Conservation (phyloP, 257 asterid genomes). For the Ocimum tenuiflorum region DNA sequence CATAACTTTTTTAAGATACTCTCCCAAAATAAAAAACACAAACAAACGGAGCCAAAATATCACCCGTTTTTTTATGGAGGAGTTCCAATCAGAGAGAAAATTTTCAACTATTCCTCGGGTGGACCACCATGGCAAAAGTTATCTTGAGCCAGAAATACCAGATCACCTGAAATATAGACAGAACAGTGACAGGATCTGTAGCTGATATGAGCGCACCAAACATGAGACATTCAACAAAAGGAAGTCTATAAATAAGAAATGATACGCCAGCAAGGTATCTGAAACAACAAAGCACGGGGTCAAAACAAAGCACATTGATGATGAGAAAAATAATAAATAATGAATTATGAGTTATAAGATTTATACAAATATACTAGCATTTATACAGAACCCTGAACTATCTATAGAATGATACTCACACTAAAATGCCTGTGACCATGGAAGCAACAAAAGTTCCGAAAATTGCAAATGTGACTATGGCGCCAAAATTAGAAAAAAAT, state of each 20-base stretch:
- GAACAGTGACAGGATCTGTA: conserved; percentile 95
- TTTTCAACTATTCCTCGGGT: conserved; percentile 6
- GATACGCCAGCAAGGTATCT: conserved; percentile 84
- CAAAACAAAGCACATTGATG: conserved; percentile 5
- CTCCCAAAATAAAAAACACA: no score
- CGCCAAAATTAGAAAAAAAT: conserved; percentile 95
- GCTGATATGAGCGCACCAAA: conserved; percentile 99
- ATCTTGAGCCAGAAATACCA: conserved; percentile 15
- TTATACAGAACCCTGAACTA: conserved; percentile 7
- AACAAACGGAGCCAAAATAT: no score
- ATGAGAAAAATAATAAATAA: background rate
- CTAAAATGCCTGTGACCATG: conserved; percentile 81
- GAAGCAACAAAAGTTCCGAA: conserved; percentile 88
- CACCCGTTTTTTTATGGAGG: background rate
- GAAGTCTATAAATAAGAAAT: conserved; percentile 81
- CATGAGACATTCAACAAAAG: conserved; percentile 95
- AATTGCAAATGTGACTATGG: conserved; percentile 85
- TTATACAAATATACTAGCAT: background rate
- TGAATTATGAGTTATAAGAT: background rate
- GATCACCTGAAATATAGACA: conserved; percentile 91
- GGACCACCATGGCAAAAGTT: conserved; percentile 1
- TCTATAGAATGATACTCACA: conserved; percentile 54
- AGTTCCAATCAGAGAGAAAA: background rate
- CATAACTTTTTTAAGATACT: no score
- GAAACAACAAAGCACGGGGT: conserved; percentile 25